Conservation (phyloP, 306 rosid species). For the Prunus padus region DNA sequence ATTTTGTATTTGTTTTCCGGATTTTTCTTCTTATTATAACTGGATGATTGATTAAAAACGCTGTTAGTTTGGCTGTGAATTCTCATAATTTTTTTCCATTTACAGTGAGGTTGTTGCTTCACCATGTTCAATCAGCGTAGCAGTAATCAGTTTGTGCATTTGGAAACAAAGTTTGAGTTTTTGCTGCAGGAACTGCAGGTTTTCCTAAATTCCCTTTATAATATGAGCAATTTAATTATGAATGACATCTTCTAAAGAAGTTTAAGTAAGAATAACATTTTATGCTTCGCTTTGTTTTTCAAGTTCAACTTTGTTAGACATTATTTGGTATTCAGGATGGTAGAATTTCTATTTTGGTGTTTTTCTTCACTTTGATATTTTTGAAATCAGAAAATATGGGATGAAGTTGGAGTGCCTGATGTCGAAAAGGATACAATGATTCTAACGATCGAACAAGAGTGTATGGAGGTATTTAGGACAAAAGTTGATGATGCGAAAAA, state of each 20-base stretch:
- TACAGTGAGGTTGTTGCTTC: slow-evolving; percentile 32
- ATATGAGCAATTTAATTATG: not conserved
- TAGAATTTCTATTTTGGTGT: not conserved
- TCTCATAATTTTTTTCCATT: not conserved
- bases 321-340: not conserved
- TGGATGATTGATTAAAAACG: not conserved
- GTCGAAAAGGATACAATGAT: slow-evolving; percentile 48
- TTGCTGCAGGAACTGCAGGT: slow-evolving; percentile 79
- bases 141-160: slow-evolving; percentile 33
- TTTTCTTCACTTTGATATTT: slow-evolving; percentile 17
- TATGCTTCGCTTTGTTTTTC: not conserved
- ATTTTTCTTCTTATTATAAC: not conserved
- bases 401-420: slow-evolving; percentile 72
- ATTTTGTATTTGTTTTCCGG: not conserved
- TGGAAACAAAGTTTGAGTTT: slow-evolving; percentile 49
- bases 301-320: not conserved
- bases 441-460: slow-evolving; percentile 59
- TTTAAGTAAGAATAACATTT: too few species aligned
- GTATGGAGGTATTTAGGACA: slow-evolving; percentile 50
- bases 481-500: slow-evolving; percentile 58
- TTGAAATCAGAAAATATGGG: slow-evolving; percentile 63
- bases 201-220: not conserved
- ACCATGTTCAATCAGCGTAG: slow-evolving; percentile 42
- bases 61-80: not conserved
- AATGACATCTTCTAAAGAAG: too few species aligned